These are phyloP conservation scores for Tripterygium wilfordii DNA, from an alignment of 177 flowering plant genomes.

Conservation along the genomic window DNA sequence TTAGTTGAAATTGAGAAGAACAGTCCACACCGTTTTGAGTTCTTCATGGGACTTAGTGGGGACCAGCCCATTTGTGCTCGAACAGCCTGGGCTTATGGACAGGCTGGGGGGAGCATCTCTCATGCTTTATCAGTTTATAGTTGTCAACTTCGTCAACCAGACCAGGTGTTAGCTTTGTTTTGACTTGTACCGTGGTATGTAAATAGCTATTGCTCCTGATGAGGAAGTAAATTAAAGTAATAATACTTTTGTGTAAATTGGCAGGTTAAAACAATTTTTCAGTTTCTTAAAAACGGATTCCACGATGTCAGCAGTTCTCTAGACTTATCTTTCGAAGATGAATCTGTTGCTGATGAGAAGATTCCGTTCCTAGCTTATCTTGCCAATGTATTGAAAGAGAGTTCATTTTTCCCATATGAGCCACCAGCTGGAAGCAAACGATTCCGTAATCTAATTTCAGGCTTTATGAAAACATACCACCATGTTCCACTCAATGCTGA, in stretches of 20 bases:
- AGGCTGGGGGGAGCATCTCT: slow-evolving; percentile 89
- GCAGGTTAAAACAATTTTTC: slow-evolving; percentile 90
- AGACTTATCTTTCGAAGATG: slow-evolving; percentile 88
- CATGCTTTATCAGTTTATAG: slow-evolving; percentile 96
- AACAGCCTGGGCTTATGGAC: slow-evolving; percentile 98
- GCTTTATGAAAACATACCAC: slow-evolving; percentile 84
- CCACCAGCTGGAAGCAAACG: slow-evolving; percentile 86
- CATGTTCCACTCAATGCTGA: slow-evolving; percentile 71
- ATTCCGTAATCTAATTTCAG: slow-evolving; percentile 76
- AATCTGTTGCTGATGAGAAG: slow-evolving; percentile 97
- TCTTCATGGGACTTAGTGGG: slow-evolving; percentile 93
- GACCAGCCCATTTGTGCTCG: slow-evolving; percentile 98
- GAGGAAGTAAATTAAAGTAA: not conserved
- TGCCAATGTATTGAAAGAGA: slow-evolving; percentile 63
- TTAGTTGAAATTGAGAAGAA: slow-evolving; percentile 96
- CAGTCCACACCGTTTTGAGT: slow-evolving; percentile 93
- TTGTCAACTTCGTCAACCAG: slow-evolving; percentile 94
- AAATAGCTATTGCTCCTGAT: not conserved
- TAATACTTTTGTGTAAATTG: slow-evolving; percentile 8
- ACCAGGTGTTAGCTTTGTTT: slow-evolving; percentile 41
- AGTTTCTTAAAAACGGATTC: slow-evolving; percentile 85
- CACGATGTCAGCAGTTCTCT: slow-evolving; percentile 84
- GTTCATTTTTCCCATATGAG: slow-evolving; percentile 68
- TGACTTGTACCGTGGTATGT: not conserved
- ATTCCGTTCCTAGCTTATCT: slow-evolving; percentile 95